Percentiles rank a stretch among this genome's conserved stretches.
phyloP scores from a whole-genome alignment of 2,329 filamentous ascomycete genomes.

The Aureobasidium pullulans region DNA sequence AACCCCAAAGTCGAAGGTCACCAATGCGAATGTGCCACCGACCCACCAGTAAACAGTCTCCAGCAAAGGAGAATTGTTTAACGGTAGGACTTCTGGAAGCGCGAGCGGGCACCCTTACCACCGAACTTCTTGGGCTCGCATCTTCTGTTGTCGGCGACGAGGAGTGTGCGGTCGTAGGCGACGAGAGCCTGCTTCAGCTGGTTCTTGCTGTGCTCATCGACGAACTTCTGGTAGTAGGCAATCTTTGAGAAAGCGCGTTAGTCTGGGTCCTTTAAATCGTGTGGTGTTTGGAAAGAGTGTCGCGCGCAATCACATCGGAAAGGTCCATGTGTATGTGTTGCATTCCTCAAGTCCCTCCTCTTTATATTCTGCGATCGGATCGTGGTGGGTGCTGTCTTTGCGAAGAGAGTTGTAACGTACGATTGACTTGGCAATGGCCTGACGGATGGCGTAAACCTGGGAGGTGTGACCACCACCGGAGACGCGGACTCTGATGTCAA shows the following conservation, averaged over 20 bases:
- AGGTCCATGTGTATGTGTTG: background rate
- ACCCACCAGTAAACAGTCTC: background rate
- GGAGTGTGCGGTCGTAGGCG: slow-evolving; percentile 91
- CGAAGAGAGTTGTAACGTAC: slow-evolving; percentile 31
- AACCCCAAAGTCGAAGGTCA: background rate
- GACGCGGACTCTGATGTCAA: slow-evolving; percentile 97
- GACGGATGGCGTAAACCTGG: slow-evolving; percentile 96
- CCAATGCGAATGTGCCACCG: slow-evolving; percentile 9
- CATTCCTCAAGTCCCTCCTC: background rate
- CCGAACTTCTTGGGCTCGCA: slow-evolving; percentile 99
- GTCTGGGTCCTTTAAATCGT: background rate
- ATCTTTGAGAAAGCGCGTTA: slow-evolving; percentile 34
- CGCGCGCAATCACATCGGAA: background rate
- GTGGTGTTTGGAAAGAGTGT: background rate
- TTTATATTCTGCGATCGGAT: background rate
- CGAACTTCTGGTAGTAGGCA: slow-evolving; percentile 99
- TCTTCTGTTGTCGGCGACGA: slow-evolving; percentile 98
- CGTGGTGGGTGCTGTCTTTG: background rate
- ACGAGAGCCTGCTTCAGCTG: slow-evolving; percentile 94
- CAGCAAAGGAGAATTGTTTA: slow-evolving; percentile 44
- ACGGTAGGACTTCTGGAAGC: slow-evolving; percentile 99
- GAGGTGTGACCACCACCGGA: slow-evolving; percentile 95
- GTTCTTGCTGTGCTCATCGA: slow-evolving; percentile 99
- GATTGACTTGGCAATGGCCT: slow-evolving; percentile 97
- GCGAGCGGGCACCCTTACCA: slow-evolving; percentile 86